phyloP scores from a whole-genome alignment of 2,329 filamentous ascomycete species.

The Alternaria ethzedia region DNA sequence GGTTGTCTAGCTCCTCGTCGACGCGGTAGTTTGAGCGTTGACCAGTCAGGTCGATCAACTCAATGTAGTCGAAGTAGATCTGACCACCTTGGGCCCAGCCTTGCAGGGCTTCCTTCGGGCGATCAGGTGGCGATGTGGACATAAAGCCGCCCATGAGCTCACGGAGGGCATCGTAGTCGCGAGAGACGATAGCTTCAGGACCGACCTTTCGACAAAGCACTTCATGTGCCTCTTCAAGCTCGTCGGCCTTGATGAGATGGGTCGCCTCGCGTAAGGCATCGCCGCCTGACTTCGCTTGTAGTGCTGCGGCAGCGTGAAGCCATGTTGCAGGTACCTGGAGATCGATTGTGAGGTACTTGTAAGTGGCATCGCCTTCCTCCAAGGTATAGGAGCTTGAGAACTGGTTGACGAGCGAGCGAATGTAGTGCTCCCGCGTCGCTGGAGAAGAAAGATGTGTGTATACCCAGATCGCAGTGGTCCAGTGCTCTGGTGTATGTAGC shows the following conservation, averaged over 20 bases:
- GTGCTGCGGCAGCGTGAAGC: constrained; percentile 87
- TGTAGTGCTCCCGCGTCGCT: constrained; percentile 71
- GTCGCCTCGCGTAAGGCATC: constrained; percentile 65
- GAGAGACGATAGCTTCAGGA: constrained; percentile 80
- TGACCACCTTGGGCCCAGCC: constrained; percentile 82
- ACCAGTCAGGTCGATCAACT: constrained; percentile 52
- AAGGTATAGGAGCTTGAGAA: constrained; percentile 71
- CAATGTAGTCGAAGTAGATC: constrained; percentile 73
- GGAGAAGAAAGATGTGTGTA: constrained; percentile 74
- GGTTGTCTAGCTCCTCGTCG: constrained; percentile 40
- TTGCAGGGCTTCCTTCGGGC: constrained; percentile 55
- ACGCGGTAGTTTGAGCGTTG: constrained; percentile 36
- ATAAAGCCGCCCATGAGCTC: constrained; percentile 74
- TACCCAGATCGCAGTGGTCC: constrained; percentile 70
- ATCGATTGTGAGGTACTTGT: constrained; percentile 65
- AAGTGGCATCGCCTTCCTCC: constrained; percentile 62
- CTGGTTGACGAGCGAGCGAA: constrained; percentile 64
- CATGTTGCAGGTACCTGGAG: constrained; percentile 76
- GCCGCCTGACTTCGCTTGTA: constrained; percentile 76
- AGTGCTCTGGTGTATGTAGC: constrained; percentile 43
- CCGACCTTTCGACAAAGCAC: constrained; percentile 83
- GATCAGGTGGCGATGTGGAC: constrained; percentile 38
- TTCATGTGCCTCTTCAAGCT: constrained; percentile 81
- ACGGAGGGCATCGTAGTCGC: constrained; percentile 74
- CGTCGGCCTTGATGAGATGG: constrained; percentile 78